Base-by-base conservation (phyloP, 768 basidiomycete genomes). In the Cantharellus cinnabarinus region DNA sequence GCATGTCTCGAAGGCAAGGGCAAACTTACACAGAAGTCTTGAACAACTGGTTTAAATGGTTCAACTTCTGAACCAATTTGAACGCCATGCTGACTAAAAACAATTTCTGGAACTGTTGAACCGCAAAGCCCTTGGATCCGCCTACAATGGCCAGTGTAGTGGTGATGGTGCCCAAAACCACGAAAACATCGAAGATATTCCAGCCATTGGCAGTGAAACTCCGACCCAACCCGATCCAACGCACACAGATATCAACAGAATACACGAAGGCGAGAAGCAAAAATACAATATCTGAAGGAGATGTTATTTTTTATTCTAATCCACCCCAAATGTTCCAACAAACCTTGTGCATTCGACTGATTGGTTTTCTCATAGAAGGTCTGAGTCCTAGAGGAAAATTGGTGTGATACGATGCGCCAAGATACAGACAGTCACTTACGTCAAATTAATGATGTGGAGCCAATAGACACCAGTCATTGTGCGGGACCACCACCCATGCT, bases 21-120 rank as follows among this genome's bases (percentile, higher is more conserved):
- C 2, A 2, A 4, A 75, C 90, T 56, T 74, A 94, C 89, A 87
- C 79, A 3, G 88, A 86, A 15, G 90, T 95, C 73, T 97, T 97
- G 78, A 97, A 97, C 15, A 98, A 74, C 71, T 93, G 89, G 66
- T 97, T 97, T 62, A 98, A 73, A 62, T 80, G 81, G 66, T 88
- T 82, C 61, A 83, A 83, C 48, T 85, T 77, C 66, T 97, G 89
- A 0, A 95, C 87, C 5, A 98, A 78, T 69, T 98, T 98, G 77
- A 97, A 84, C 0, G 89, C 82, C 60, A 97, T 89, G 65, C 83
- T 80, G 65, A 93, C 90, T 38, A 98, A 76, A 71, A 98, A 98
- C 5, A 97, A 75, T 70, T 90, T 89, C 65, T 91, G 85, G 0
- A 89, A 73, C 62, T 88, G 83, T 62, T 81, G 73, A 15, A 75